Evolutionary conservation across 31 red algal genomes (phyloP), one percentile per base, ranked within the genome.

Genomic region (Pterothamnion heteromorphum): DNA sequence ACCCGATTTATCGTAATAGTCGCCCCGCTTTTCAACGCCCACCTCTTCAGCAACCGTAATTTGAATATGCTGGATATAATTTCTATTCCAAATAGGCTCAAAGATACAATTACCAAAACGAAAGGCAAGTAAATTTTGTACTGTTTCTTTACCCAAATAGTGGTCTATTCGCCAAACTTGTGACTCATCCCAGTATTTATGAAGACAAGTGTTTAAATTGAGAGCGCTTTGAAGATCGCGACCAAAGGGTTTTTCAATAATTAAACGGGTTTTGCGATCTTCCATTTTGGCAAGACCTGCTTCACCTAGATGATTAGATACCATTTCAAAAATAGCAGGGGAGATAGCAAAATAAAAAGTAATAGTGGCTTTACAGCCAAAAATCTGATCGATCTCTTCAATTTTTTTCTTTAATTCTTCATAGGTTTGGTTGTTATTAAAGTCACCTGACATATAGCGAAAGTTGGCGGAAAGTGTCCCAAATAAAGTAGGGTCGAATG

Each of bases 241-340:
- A 33, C 97, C 97, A 85, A 98, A 98, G 31, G 97, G 97, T 44
- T 98, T 98, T 89, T 98, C 97, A 20, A 98, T 91, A n/a, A 98
- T 94, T 31, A 97, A 94, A 74, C 97, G 89, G 51, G 93, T 97
- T 94, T 94, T 97, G 38, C 38, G 38, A 41, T 41, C 38, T 41
- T 41, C 38, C 38, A 41, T 41, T 41, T 41, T 41, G 38, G 38
- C 38, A 41, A 41, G 38, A 41, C 38, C 38, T 41, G 38, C 38
- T 41, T 41, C 38, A 41, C 38, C 38, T 41, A 41, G 38, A 41
- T 41, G 38, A 41, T 41, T 41, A 41, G 38, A 41, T 41, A 41
- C 38, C 38, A 41, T 41, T 41, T 41, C 38, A 41, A 41, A 41
- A 41, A 41, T 41, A 41, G 38, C 38, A 41, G 38, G 38, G 38